Base-by-base conservation (phyloP, 371 early-diverging fungal genomes). In the Gilbertella persicaria region DNA sequence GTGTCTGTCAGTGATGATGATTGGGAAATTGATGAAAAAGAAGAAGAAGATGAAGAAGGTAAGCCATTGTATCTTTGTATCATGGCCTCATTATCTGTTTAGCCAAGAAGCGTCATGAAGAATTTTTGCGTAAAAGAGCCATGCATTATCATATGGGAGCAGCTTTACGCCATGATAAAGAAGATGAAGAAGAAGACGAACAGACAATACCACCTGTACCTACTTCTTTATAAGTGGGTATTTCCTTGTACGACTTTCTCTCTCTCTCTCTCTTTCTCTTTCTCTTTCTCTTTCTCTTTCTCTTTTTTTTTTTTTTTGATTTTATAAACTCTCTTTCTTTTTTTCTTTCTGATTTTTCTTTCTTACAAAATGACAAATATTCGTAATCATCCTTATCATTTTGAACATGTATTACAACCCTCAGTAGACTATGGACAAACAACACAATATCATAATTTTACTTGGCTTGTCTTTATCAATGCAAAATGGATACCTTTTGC, bases 91-190 rank as follows among this genome's bases (percentile, higher is more conserved):
- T 28, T 19, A 36, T 12, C 25, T 38, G 10, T 30, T 23, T 51
- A 55, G 82, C 68, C 20, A 71, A 64, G 29, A 62, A 68, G 26
- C 69, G 74, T 19, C 83, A 85, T 53, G 78, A 78, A 51, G 82
- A 84, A 63, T 94, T 94, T 67, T 85, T 85, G 45, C 72, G 73
- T 50, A 66, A 87, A 52, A 75, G 94, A 33, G 78, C 91, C 3
- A 71, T 89, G 62, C 94, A 94, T 66, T 94, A 94, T 73, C 87
- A 92, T 62, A 63, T 63, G 64, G 64, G 64, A 14, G 64, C 51
- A 33, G 64, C 64, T 40, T 54, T 63, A 17, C 53, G 54, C 25
- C 80, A 82, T 13, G 44, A 64, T 5, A 69, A 73, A 12, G 78
- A 65, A 5, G 61, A 63, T 7, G 55, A 64, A n/a, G 60, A 58